phyloP scores from a whole-genome alignment of 352 stramenopile species.

The Phytophthora tentaculata region DNA sequence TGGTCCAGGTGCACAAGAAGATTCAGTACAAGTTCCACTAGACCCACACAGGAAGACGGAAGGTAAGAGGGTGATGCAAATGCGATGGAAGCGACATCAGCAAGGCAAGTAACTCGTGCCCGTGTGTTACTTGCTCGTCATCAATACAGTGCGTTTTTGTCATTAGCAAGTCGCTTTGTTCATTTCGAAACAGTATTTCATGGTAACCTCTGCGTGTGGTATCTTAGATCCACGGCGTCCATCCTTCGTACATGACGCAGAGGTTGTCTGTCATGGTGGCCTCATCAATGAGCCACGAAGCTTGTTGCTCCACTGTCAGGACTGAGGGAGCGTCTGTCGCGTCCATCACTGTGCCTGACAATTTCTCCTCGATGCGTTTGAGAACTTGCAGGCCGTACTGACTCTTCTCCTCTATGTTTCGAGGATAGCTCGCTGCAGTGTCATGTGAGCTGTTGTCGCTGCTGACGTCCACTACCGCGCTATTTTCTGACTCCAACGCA shows the following conservation, averaged over 20 bases:
- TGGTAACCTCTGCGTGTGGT: not conserved
- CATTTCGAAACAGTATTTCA: slow-evolving; percentile 5
- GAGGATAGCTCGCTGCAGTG: not conserved
- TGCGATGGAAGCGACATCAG: slow-evolving; percentile 31
- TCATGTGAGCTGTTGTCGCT: slow-evolving; percentile 25
- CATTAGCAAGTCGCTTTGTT: slow-evolving; percentile 13
- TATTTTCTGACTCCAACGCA: slow-evolving; percentile 18
- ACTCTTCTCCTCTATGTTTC: slow-evolving; percentile 42
- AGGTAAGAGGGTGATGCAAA: slow-evolving; percentile 19
- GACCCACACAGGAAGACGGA: slow-evolving; percentile 24
- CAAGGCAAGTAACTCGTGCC: slow-evolving; percentile 8
- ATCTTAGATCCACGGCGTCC: slow-evolving; percentile 86
- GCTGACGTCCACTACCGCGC: slow-evolving; percentile 14
- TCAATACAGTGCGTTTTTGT: slow-evolving; percentile 43
- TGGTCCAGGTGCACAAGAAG: slow-evolving; percentile 91
- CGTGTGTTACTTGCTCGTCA: slow-evolving; percentile 26
- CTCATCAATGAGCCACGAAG: slow-evolving; percentile 81
- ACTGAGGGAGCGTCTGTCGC: slow-evolving; percentile 28
- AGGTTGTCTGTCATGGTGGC: slow-evolving; percentile 85
- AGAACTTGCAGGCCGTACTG: slow-evolving; percentile 72
- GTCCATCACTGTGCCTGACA: slow-evolving; percentile 60
- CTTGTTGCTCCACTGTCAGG: slow-evolving; percentile 76
- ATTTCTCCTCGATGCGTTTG: slow-evolving; percentile 77
- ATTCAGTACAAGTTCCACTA: slow-evolving; percentile 93
- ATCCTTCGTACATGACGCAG: slow-evolving; percentile 91